Evolutionary conservation across 257 asterid genomes (phyloP).

Genomic region (Capsicum rhomboideum): DNA sequence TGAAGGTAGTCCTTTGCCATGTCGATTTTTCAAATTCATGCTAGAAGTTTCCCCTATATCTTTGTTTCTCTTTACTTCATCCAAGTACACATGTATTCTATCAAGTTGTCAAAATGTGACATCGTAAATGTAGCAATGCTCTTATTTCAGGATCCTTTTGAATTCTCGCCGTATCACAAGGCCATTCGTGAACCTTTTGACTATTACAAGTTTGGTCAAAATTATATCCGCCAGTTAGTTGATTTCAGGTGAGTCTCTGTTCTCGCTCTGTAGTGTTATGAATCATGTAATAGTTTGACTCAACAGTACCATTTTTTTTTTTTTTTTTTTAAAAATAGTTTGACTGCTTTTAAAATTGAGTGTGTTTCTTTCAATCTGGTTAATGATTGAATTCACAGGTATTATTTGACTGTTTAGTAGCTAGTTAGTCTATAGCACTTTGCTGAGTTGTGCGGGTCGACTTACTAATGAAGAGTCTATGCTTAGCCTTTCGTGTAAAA

Average conservation of each 20-base stretch:
- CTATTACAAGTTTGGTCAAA: constrained; percentile 75
- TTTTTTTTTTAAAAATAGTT: too few relatives aligned
- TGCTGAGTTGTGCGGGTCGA: not conserved
- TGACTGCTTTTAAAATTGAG: not conserved
- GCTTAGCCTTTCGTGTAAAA: not conserved
- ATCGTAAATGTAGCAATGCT: not conserved
- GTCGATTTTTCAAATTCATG: not conserved
- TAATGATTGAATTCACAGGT: not conserved
- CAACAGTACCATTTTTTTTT: too few relatives aligned
- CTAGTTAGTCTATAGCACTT: not conserved
- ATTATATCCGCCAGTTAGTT: constrained; percentile 56
- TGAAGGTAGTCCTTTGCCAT: constrained; percentile 41
- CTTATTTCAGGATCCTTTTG: constrained; percentile 66
- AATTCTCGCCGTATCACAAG: constrained; percentile 58
- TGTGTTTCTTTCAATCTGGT: not conserved
- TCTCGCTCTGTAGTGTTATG: not conserved
- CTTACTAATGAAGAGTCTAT: not conserved
- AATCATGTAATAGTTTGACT: not conserved
- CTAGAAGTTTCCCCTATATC: not conserved
- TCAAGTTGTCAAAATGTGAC: not conserved
- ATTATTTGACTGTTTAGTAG: not conserved
- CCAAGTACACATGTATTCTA: not conserved
- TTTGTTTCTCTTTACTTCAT: constrained; percentile 5
- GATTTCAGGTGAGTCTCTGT: constrained; percentile 60
- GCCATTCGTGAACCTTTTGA: constrained; percentile 93